Base-by-base conservation (phyloP, 148 eudicot species). In the Suaeda aralocaspica region DNA sequence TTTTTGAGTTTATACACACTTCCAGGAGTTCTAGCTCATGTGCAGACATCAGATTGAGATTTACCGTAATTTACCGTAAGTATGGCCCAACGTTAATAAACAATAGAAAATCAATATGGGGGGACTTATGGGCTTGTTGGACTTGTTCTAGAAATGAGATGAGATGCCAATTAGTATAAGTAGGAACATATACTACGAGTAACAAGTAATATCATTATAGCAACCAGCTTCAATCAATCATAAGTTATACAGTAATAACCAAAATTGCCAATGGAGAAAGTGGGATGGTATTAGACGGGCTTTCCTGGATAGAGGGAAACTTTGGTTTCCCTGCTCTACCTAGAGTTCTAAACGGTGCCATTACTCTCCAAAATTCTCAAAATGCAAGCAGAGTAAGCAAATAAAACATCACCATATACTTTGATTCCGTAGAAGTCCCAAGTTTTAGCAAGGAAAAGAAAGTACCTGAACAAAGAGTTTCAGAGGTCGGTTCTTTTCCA, bases 401-500 rank as follows among this genome's bases (percentile, higher is more conserved):
- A 39, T 62, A 28, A 62, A 34, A 41, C 28, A 62, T 22, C 34
- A 46, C 33, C 29, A 45, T 14, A 59, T 31, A n/a, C 8, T 58
- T 8, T 34, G 29, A 60, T 33, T 51, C 3, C 30, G 60, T 13
- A 19, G 22, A 29, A 50, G 3, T 5, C 1, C 29, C 25, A 70
- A 62, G 21, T 25, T 26, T 7, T n/a, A 33, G 22, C 50, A 24
- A 21, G 56, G 42, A 67, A 30, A 76, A 49, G 59, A 67, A 63
- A 68, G 70, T 82, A 93, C 98, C 95, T 84, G 88, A 70, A 75
- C 70, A 77, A 76, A 85, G 50, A 93, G 92, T 65, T 87, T 77
- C 53, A 81, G 73, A 59, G 92, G 84, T 63, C 50, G 78, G 66
- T 81, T 78, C 73, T 71, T 76, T 51, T 76, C 79, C 65, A 79